Percentiles rank a stretch among this genome's conserved stretches.
phyloP scores from a whole-genome alignment of 2,329 filamentous ascomycete species.

The Beauveria asiatica region DNA sequence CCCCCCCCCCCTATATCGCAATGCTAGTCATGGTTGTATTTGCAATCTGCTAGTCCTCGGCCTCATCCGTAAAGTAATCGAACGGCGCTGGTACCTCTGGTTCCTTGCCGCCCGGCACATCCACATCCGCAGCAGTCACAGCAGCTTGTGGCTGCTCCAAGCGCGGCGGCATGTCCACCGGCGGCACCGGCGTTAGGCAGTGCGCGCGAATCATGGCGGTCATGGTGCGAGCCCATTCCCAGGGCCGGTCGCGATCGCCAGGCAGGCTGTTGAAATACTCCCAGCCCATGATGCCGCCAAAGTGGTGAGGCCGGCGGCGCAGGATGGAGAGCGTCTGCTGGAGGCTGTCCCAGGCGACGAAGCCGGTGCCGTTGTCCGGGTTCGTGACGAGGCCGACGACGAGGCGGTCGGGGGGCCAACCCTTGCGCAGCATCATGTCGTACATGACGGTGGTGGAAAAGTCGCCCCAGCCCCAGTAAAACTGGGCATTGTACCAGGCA shows the following conservation, averaged over 20 bases:
- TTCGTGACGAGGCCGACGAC: constrained; percentile 78
- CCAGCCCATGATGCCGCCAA: constrained; percentile 91
- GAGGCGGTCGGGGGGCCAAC: constrained; percentile 65
- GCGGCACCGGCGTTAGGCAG: constrained; percentile 13
- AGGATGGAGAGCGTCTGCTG: constrained; percentile 34
- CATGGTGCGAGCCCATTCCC: constrained; percentile 71
- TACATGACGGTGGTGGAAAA: constrained; percentile 38
- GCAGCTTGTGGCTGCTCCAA: constrained; percentile 10
- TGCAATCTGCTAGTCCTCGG: not conserved
- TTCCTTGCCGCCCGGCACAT: constrained; percentile 17
- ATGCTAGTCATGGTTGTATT: not conserved
- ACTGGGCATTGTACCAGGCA: constrained; percentile 83
- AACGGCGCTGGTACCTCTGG: constrained; percentile 23
- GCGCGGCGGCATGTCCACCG: not conserved
- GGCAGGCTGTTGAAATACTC: constrained; percentile 84
- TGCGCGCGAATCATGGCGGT: constrained; percentile 34
- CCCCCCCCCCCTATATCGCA: not conserved
- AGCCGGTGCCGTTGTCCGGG: constrained; percentile 58
- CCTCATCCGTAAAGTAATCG: constrained; percentile 26
- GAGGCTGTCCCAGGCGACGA: constrained; percentile 39
- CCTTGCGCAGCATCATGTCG: constrained; percentile 44
- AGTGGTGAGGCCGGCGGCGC: constrained; percentile 48
- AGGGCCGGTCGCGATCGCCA: constrained; percentile 53
- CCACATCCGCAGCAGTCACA: constrained; percentile 17
- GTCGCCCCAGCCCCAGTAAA: constrained; percentile 83